Conservation (phyloP, 371 early-diverging fungal genomes). For the Mucor saturninus region DNA sequence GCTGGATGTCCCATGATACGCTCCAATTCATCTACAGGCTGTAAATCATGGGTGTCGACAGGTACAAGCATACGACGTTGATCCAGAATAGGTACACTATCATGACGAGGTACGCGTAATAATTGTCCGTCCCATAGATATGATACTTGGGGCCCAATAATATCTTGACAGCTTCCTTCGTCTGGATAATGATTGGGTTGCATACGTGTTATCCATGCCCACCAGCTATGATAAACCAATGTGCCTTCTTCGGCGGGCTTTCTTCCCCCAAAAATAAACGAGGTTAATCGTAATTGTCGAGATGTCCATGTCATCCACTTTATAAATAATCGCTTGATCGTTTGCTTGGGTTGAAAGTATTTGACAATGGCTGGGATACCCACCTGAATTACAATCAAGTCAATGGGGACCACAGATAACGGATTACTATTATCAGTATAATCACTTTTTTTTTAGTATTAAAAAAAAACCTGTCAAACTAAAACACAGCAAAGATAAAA, state of each 20-base stretch:
- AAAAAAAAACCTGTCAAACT: not conserved
- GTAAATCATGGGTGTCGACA: slow-evolving; percentile 6
- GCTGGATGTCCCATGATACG: slow-evolving; percentile 68
- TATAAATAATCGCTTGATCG: slow-evolving; percentile 48
- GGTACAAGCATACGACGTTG: slow-evolving; percentile 28
- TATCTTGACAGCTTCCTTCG: slow-evolving; percentile 55
- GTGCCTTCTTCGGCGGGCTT: slow-evolving; percentile 59
- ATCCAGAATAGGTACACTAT: slow-evolving; percentile 21
- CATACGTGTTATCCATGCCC: slow-evolving; percentile 14
- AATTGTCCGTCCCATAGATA: slow-evolving; percentile 22
- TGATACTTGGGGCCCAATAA: slow-evolving; percentile 57
- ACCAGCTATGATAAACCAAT: slow-evolving; percentile 20
- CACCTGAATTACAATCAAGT: slow-evolving; percentile 75
- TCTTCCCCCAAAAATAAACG: slow-evolving; percentile 82
- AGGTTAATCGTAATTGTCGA: slow-evolving; percentile 67
- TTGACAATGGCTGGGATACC: slow-evolving; percentile 64
- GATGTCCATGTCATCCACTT: slow-evolving; percentile 70
- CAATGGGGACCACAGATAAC: slow-evolving; percentile 76
- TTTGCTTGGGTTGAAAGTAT: slow-evolving; percentile 54
- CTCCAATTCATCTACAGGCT: slow-evolving; percentile 27
- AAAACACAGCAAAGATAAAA: not conserved
- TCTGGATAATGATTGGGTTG: slow-evolving; percentile 12
- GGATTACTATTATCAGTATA: slow-evolving; percentile 51
- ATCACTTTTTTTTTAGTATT: slow-evolving; percentile 1
- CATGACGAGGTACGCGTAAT: slow-evolving; percentile 66